Evolutionary conservation across 1,139 yeast genomes (phyloP).

Genomic region (Insectozyma bohioensis): DNA sequence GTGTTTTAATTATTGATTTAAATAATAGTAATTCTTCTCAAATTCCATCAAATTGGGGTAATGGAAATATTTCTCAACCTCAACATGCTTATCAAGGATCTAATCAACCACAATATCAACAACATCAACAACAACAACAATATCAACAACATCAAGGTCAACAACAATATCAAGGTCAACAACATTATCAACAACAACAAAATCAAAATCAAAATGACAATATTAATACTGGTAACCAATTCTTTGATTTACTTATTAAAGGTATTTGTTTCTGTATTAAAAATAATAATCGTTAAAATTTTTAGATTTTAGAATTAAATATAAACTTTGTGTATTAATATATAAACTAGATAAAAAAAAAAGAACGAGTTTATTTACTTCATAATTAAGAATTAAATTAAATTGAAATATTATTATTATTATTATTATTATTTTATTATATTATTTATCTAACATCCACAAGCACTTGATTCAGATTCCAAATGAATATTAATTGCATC

Average conservation of each 20-base stretch:
- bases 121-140: constrained; percentile 25
- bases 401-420: too few species aligned
- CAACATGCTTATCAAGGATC: constrained; percentile 29
- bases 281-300: constrained; percentile 8
- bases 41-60: constrained; percentile 51
- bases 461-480: constrained; percentile 74
- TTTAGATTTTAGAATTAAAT: constrained; percentile 2
- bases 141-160: constrained; percentile 17
- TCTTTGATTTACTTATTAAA: constrained; percentile 32
- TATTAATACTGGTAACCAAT: constrained; percentile 20
- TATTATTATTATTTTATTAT: neutral
- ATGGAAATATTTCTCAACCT: constrained; percentile 23
- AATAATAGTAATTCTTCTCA: constrained; percentile 37
- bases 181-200: constrained; percentile 27
- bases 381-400: too few species aligned
- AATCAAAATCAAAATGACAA: constrained; percentile 7
- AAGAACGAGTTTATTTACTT: too few species aligned
- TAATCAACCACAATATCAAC: constrained; percentile 29
- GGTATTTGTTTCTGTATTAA: constrained; percentile 34
- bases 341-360: constrained; percentile 3
- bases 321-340: neutral
- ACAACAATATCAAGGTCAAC: constrained; percentile 19
- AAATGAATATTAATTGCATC: constrained; percentile 94
- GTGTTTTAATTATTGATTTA: constrained; percentile 75
- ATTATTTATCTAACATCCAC: constrained; percentile 66